Evolutionary conservation across 306 rosid species (phyloP).

Genomic region (Acacia crassicarpa): DNA sequence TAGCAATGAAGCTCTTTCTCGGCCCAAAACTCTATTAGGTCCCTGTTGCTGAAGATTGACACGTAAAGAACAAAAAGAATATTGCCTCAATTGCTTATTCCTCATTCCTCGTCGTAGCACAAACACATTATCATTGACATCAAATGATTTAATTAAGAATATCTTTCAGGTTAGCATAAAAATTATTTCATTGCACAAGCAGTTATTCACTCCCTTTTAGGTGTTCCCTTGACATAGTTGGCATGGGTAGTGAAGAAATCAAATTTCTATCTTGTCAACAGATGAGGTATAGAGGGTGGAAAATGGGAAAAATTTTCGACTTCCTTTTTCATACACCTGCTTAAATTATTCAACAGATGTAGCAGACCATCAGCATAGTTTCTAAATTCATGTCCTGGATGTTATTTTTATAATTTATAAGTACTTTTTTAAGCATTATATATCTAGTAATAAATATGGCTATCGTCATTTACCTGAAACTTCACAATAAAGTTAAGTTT

Average conservation of each 20-base stretch:
- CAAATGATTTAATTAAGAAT: not conserved
- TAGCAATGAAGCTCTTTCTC: not conserved
- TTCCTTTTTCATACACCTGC: not conserved
- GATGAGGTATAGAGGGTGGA: conserved; percentile 9
- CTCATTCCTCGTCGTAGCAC: not conserved
- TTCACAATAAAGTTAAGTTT: not conserved
- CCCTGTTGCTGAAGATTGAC: not conserved
- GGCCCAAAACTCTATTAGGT: not conserved
- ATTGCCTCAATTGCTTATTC: not conserved
- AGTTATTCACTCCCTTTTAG: not conserved
- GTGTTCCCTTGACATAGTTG: conserved; percentile 4
- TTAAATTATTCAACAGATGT: not conserved
- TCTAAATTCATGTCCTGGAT: not conserved
- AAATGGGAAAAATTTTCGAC: conserved; percentile 16
- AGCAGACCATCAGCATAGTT: not conserved
- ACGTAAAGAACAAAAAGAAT: not conserved
- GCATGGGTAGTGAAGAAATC: not conserved
- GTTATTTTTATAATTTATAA: not conserved
- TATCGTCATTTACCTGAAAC: not conserved
- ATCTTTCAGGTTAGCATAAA: not conserved
- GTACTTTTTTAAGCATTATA: not conserved
- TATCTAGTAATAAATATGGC: not conserved
- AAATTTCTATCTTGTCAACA: conserved; percentile 10
- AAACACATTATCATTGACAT: not conserved
- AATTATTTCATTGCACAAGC: not conserved